Base-by-base conservation (phyloP, 306 rosid species). In the Dalbergia oliveri region DNA sequence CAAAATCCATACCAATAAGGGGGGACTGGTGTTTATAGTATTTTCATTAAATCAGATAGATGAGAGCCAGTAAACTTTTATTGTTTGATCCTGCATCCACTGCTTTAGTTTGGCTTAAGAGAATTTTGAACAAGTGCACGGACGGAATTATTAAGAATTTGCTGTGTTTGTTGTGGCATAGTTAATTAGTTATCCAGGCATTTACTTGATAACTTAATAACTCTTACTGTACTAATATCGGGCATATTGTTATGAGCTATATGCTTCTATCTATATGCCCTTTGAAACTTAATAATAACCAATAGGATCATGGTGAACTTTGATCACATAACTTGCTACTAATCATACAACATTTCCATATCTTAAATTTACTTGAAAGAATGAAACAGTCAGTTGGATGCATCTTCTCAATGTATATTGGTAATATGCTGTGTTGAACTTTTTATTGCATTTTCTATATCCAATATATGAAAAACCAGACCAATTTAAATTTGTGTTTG, bases 321-420 rank as follows among this genome's bases (percentile, higher is more conserved):
- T 31, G 66, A 51, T 34, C 5, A 53, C 16, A 16, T 11, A 12
- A 68, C 58, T 45, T 65, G 21, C 41, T 23, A 44, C 37, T 35
- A 35, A 60, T 60, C 15, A 21, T 68, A 11, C 1, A 15, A 34
- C 56, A 3, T 68, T 39, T 16, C 10, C 51, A 26, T 19, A 13
- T 35, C 1, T 34, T 60, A 23, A 11, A 26, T 75, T 37, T 75
- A 82, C 66, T 59, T 15, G 4, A 49, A 75, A 53, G n/a, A 35
- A 47, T 51, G 47, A 76, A 11, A 15, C 51, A 16, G 56, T 26
- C 66, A 7, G 33, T 39, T 78, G 56, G 73, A 65, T 57, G n/a
- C 6, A 54, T 44, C 43, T 76, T 59, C n/a, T 73, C 8, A 9
- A 5, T 23, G 53, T 15, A n/a, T 11, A 41, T 73, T 51, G 13